Evolutionary conservation across 2,329 filamentous ascomycete species (phyloP), one percentile per base, ranked within the genome.

Genomic region (Colletotrichum sojae): DNA sequence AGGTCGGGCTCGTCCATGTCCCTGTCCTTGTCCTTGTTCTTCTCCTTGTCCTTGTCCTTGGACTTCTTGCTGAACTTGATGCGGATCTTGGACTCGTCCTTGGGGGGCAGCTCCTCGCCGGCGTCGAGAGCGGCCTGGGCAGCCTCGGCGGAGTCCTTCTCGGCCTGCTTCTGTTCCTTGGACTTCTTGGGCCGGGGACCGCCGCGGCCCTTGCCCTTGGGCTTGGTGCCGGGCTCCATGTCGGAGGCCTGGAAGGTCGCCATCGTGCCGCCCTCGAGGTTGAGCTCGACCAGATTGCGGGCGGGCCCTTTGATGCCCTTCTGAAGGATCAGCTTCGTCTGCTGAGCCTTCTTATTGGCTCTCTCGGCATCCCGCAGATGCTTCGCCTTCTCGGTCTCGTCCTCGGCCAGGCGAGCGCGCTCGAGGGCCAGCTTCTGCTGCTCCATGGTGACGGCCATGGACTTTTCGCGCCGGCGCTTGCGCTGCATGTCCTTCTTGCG

Each of bases 401-500:
- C 94, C 72, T 93, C 89, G 3, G 94, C 92, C 61, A 91, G 89
- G 67, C 92, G 88, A 10, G 95, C 94, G 73, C 92, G 92, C 71
- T 92, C 90, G 52, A 97, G 85, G 4, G 94, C 93, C 4, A 92
- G 89, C 72, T 96, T 93, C 82, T 97, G 96, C 78, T 94, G 91
- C 78, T 98, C 95, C 75, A 97, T 92, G 6, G 94, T 95, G 69
- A 97, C 92, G 4, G 94, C 94, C 86, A 98, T 94, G 5, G 95
- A 97, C 83, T 98, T 98, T 79, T 98, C 95, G 18, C 96, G 92
- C 51, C 96, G 91, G 69, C 96, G 90, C 84, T 98, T 99, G 72
- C 96, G 92, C 79, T 99, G 96, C 94, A 99, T 98, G 77, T 99
- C 96, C 84, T 99, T 99, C 85, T 99, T 99, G 73, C 96, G 94